These are phyloP conservation scores for Pulicaria dysenterica DNA, from an alignment of 129 eudicot species.

Conservation along the genomic window DNA sequence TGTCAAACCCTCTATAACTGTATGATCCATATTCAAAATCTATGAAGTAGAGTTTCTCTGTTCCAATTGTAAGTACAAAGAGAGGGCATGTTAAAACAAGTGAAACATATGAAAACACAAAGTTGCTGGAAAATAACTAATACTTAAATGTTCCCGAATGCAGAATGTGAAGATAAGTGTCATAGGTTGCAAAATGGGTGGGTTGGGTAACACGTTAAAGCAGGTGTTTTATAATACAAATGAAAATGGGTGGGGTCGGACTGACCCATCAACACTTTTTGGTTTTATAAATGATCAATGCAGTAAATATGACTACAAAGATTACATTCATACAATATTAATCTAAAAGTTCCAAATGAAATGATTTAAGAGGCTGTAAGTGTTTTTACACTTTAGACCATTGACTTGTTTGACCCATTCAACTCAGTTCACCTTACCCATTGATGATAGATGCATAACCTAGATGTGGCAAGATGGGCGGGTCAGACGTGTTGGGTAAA, in stretches of 20 bases:
- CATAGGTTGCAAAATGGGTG: neutral
- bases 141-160: neutral
- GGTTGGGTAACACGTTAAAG: neutral
- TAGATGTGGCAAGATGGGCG: too few relatives aligned
- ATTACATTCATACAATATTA: neutral
- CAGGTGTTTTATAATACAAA: neutral
- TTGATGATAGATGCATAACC: neutral
- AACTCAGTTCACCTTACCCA: neutral
- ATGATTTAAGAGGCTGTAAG: neutral
- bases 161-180: neutral
- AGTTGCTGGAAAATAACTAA: neutral
- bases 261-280: neutral
- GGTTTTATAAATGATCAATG: neutral
- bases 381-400: neutral
- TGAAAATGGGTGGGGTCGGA: too few relatives aligned
- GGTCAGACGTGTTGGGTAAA: neutral
- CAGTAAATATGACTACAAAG: neutral
- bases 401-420: neutral
- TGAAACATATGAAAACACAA: constrained; percentile 4
- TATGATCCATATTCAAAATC: constrained; percentile 96
- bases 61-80: constrained; percentile 23
- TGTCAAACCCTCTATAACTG: constrained; percentile 90
- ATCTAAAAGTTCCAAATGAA: neutral
- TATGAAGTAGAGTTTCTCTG: constrained; percentile 85
- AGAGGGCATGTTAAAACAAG: neutral